phyloP scores from a whole-genome alignment of 2,329 filamentous ascomycete species.

The Metarhizium anisopliae region DNA sequence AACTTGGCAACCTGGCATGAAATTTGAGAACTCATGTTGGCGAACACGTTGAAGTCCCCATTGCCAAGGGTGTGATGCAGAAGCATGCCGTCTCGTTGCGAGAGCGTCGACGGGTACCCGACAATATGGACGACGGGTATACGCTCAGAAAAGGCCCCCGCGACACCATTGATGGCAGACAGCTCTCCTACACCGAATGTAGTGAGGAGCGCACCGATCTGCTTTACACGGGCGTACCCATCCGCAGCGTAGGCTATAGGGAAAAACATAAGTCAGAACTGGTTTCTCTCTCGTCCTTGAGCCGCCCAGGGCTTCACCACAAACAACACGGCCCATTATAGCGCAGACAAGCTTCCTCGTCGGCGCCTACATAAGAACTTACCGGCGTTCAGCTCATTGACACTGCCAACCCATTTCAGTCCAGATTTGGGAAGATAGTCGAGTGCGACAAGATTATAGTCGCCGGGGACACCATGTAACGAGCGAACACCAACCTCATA shows the following conservation, averaged over 20 bases:
- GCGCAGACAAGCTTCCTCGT: background rate
- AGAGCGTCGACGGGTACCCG: constrained; percentile 39
- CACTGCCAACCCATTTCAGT: constrained; percentile 58
- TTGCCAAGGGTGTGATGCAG: constrained; percentile 65
- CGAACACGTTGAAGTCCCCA: constrained; percentile 76
- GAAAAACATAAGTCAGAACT: constrained; percentile 10
- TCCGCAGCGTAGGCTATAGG: constrained; percentile 63
- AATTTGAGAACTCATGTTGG: constrained; percentile 65
- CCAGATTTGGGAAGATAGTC: constrained; percentile 54
- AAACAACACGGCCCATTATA: background rate
- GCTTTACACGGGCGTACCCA: constrained; percentile 66
- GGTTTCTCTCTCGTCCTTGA: background rate
- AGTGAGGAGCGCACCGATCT: constrained; percentile 61
- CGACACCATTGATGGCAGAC: constrained; percentile 65
- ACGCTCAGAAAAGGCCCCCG: constrained; percentile 65
- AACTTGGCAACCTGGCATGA: constrained; percentile 65
- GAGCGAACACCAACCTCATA: constrained; percentile 55
- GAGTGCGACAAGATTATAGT: constrained; percentile 62
- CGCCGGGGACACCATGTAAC: constrained; percentile 61
- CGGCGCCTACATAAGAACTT: constrained; percentile 13
- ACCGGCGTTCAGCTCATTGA: constrained; percentile 67
- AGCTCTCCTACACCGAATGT: constrained; percentile 69
- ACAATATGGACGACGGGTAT: constrained; percentile 65
- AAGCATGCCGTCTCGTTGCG: constrained; percentile 38
- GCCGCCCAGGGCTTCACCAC: no score